A percentile compares a stretch with the other conserved stretches of the same genome.
Conservation (phyloP, 2,329 filamentous ascomycete genomes). For the Stenocarpella maydis region DNA sequence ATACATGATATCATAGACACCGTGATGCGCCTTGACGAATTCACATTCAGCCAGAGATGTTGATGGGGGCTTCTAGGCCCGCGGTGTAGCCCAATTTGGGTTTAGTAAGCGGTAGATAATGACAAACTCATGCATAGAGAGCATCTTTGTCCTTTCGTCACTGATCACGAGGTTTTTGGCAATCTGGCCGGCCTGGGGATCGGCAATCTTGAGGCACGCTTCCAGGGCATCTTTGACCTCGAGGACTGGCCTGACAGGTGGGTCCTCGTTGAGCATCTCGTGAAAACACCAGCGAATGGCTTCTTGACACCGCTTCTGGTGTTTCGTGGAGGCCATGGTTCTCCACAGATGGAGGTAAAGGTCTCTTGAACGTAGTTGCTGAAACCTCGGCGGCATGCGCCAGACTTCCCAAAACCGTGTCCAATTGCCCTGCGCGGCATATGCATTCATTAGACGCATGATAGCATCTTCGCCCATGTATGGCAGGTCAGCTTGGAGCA, state of each 20-base stretch:
- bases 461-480: conserved; percentile 50
- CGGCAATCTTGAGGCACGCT: conserved; percentile 62
- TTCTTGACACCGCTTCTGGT: conserved; percentile 54
- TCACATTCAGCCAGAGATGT: not conserved
- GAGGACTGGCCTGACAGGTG: conserved; percentile 54
- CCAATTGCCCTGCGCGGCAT: conserved; percentile 59
- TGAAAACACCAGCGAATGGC: conserved; percentile 62
- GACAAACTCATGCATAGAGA: conserved; percentile 45
- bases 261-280: conserved; percentile 66
- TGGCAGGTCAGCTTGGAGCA: conserved; percentile 48
- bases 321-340: conserved; percentile 53
- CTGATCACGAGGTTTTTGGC: conserved; percentile 38
- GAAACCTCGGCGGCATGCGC: conserved; percentile 60
- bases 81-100: conserved; percentile 19
- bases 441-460: conserved; percentile 53
- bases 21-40: not conserved
- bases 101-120: conserved; percentile 40
- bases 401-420: conserved; percentile 68
- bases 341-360: conserved; percentile 65
- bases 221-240: conserved; percentile 57
- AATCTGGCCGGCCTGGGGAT: conserved; percentile 56
- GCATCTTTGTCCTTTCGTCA: conserved; percentile 20
- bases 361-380: conserved; percentile 54
- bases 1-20: not conserved
- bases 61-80: not conserved